These are phyloP conservation scores for Pseudoscleropodium purum DNA, from an alignment of 225 moss, liverwort and hornwort species.

Conservation along the genomic window DNA sequence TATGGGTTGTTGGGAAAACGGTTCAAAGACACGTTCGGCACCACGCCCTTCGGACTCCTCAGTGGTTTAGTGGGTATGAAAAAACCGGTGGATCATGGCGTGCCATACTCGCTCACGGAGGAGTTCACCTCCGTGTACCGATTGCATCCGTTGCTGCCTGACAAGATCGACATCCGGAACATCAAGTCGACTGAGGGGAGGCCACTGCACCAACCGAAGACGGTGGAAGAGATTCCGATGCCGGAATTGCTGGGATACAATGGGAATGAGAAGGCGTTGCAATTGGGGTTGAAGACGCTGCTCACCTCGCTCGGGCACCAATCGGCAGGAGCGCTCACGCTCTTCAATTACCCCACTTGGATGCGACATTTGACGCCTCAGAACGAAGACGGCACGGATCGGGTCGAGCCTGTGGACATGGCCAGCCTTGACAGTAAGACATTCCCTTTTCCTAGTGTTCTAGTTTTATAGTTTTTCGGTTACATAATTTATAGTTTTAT, in stretches of 20 bases:
- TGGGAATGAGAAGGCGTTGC: constrained; percentile 17
- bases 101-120: constrained; percentile 64
- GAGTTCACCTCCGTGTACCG: constrained; percentile 67
- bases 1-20: constrained; percentile 59
- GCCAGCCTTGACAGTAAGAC: constrained; percentile 43
- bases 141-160: constrained; percentile 60
- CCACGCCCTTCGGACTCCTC: constrained; percentile 7
- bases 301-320: constrained; percentile 50
- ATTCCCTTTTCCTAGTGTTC: not conserved
- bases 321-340: constrained; percentile 31
- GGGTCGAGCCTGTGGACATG: constrained; percentile 30
- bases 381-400: constrained; percentile 17
- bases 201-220: constrained; percentile 7
- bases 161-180: constrained; percentile 40
- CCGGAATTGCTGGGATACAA: constrained; percentile 26
- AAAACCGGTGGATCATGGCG: constrained; percentile 39
- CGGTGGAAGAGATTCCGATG: constrained; percentile 12
- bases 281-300: constrained; percentile 39
- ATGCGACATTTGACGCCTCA: constrained; percentile 25
- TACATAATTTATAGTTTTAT: not conserved
- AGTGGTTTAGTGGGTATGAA: constrained; percentile 53
- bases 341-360: constrained; percentile 52
- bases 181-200: constrained; percentile 6
- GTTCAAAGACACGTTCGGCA: constrained; percentile 41
- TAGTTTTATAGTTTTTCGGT: not conserved